Evolutionary conservation across 2,329 filamentous ascomycete genomes (phyloP).

Genomic region (Aspergillus brunneoviolaceus): DNA sequence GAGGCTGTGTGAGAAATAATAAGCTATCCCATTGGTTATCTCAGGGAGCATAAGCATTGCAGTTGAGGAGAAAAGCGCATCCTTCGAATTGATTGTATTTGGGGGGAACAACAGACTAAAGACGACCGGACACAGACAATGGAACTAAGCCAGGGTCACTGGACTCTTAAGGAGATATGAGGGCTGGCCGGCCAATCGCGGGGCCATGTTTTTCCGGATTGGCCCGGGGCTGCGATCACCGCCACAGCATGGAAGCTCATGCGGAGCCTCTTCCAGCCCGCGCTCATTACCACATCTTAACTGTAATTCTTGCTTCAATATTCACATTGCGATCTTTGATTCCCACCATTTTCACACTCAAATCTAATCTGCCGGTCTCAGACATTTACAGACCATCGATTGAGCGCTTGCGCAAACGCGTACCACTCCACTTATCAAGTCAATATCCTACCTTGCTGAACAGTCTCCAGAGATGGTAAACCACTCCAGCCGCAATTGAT

Average conservation of each 20-base stretch:
- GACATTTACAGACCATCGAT: not conserved
- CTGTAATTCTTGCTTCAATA: not conserved
- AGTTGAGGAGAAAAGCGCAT: not conserved
- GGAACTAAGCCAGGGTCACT: not conserved
- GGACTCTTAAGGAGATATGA: not conserved
- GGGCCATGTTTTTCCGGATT: conserved; percentile 11
- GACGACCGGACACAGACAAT: not conserved
- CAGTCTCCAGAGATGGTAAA: not conserved
- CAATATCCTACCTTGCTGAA: conserved; percentile 2
- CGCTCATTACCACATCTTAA: conserved; percentile 3
- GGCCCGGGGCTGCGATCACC: conserved; percentile 13
- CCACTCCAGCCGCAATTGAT: too few relatives aligned
- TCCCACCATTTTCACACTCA: not conserved
- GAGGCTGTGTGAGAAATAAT: not conserved
- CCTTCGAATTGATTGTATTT: not conserved
- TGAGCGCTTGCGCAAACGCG: not conserved
- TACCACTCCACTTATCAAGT: not conserved
- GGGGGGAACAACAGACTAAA: not conserved
- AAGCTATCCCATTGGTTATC: not conserved
- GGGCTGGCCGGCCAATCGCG: conserved; percentile 9
- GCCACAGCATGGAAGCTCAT: conserved; percentile 9
- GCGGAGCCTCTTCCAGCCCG: conserved; percentile 13
- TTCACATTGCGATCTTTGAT: not conserved
- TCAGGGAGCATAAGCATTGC: not conserved
- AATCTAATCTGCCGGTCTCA: not conserved